Conservation (phyloP, 768 basidiomycete species). For the Postia placenta region DNA sequence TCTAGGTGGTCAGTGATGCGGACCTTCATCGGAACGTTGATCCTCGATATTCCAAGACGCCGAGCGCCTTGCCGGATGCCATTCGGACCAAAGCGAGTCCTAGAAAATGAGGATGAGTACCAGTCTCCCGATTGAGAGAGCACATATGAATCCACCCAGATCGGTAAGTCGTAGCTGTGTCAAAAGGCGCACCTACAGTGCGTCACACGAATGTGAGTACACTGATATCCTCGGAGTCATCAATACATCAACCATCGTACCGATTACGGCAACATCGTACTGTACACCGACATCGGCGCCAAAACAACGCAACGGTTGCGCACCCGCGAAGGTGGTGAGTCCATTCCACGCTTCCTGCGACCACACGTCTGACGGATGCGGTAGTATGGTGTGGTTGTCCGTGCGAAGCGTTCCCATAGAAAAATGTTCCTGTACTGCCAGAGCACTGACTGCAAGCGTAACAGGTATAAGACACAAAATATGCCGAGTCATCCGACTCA, state of each 20-base stretch:
- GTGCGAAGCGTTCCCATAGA: background rate
- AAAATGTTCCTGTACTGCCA: too few relatives aligned
- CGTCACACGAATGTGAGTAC: conserved; percentile 8
- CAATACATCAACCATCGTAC: background rate
- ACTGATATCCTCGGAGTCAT: background rate
- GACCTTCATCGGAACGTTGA: conserved; percentile 67
- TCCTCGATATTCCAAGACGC: conserved; percentile 66
- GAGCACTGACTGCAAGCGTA: too few relatives aligned
- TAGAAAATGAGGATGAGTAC: background rate
- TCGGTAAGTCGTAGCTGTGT: conserved; percentile 26
- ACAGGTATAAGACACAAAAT: background rate
- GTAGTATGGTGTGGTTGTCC: background rate
- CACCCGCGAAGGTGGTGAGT: conserved; percentile 22
- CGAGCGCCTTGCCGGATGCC: conserved; percentile 78
- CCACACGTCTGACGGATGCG: conserved; percentile 6
- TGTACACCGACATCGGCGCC: conserved; percentile 17
- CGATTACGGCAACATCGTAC: conserved; percentile 26
- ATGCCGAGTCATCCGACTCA: background rate
- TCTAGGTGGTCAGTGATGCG: conserved; percentile 63
- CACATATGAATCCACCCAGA: conserved; percentile 20
- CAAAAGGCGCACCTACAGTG: conserved; percentile 23
- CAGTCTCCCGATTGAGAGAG: background rate
- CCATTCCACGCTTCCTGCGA: conserved; percentile 20
- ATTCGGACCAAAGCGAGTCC: conserved; percentile 77
- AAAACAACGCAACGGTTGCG: conserved; percentile 23